Percentiles rank a stretch among this genome's conserved stretches.
Evolutionary conservation across 2,329 filamentous ascomycete genomes (phyloP).

Genomic region (Elsinoe australis): DNA sequence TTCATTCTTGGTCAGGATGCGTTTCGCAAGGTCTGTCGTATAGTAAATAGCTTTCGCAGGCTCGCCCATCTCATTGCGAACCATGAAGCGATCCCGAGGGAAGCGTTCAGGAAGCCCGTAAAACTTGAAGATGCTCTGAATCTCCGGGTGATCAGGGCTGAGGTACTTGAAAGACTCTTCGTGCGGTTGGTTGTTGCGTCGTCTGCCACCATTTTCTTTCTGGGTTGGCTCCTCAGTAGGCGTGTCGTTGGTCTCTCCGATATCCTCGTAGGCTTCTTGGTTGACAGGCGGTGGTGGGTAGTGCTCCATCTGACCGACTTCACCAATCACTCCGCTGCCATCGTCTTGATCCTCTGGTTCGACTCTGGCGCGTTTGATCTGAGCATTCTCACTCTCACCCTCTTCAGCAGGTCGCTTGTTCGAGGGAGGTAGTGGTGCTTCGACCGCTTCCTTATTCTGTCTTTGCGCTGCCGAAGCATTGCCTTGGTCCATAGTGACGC

Average conservation of each 20-base stretch:
- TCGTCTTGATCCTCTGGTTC: conserved; percentile 25
- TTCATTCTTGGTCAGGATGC: conserved; percentile 81
- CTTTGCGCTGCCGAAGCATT: conserved; percentile 24
- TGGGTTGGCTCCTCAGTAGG: conserved; percentile 11
- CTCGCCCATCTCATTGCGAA: conserved; percentile 81
- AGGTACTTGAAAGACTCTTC: conserved; percentile 97
- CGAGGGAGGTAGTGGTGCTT: neutral
- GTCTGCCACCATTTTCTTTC: conserved; percentile 20
- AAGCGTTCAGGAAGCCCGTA: conserved; percentile 80
- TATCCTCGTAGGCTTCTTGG: conserved; percentile 17
- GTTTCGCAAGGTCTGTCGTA: conserved; percentile 72
- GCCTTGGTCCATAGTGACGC: conserved; percentile 12
- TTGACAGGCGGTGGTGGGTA: conserved; percentile 22
- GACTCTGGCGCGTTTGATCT: conserved; percentile 32
- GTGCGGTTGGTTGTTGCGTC: conserved; percentile 42
- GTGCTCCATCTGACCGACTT: conserved; percentile 23
- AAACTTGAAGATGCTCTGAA: conserved; percentile 70
- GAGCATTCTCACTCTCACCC: conserved; percentile 25
- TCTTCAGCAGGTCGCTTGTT: conserved; percentile 38
- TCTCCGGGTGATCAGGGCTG: conserved; percentile 62
- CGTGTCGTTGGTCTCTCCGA: conserved; percentile 5
- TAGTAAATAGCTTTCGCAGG: conserved; percentile 96
- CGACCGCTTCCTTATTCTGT: conserved; percentile 22
- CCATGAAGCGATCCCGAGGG: conserved; percentile 87
- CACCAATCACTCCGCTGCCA: conserved; percentile 22